phyloP scores from a whole-genome alignment of 805 yeast genomes.

The Candida chauliodis region DNA sequence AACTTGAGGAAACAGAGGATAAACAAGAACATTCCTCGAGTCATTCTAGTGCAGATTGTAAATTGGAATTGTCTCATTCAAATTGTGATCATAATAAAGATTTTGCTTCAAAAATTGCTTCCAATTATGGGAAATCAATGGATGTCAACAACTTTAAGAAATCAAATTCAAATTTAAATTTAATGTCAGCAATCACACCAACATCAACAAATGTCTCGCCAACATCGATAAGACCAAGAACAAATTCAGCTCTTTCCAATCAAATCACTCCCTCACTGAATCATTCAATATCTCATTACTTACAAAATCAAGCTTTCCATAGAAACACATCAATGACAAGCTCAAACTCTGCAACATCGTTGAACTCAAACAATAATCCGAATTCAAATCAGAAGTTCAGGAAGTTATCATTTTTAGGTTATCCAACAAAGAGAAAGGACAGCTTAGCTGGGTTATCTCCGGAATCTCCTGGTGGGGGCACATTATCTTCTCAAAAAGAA shows the following conservation, averaged over 20 bases:
- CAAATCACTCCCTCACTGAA: background rate
- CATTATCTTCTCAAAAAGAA: background rate
- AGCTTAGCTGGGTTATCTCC: background rate
- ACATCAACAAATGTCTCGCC: background rate
- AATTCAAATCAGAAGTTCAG: slow-evolving; percentile 6
- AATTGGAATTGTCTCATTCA: background rate
- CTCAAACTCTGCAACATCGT: background rate
- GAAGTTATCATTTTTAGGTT: slow-evolving; percentile 8
- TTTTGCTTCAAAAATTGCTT: slow-evolving; percentile 8
- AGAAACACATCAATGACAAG: slow-evolving; percentile 6
- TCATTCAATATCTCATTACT: slow-evolving; percentile 2
- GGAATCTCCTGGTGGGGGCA: slow-evolving; percentile 3
- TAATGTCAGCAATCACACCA: background rate
- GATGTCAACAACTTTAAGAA: background rate
- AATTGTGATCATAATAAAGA: slow-evolving; percentile 1
- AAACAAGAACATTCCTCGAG: background rate
- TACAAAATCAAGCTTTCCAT: slow-evolving; percentile 6
- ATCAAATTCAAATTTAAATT: background rate
- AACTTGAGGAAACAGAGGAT: background rate
- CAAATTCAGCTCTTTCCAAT: slow-evolving; percentile 1
- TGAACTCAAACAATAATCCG: background rate
- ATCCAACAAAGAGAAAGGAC: slow-evolving; percentile 3
- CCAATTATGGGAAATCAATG: slow-evolving; percentile 6
- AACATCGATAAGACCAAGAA: slow-evolving; percentile 3
- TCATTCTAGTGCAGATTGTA: background rate